Evolutionary conservation across 1,284 basidiomycete species (phyloP).

Genomic region (Ustilago vetiveriae): DNA sequence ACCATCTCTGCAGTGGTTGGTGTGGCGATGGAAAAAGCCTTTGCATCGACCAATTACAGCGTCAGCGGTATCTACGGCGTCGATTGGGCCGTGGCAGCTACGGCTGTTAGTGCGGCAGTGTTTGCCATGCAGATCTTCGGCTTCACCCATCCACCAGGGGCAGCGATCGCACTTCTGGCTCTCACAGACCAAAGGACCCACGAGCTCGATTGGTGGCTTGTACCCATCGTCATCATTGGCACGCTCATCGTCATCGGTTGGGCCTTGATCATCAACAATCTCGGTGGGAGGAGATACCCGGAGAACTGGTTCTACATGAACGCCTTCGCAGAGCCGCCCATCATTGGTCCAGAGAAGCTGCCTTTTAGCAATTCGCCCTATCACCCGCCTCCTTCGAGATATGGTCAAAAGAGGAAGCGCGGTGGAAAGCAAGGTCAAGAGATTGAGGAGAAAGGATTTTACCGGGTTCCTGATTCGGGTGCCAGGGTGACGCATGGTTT

Average conservation of each 20-base stretch:
- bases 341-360: slow-evolving; percentile 39
- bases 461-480: slow-evolving; percentile 24
- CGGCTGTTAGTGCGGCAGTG: slow-evolving; percentile 33
- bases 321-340: slow-evolving; percentile 30
- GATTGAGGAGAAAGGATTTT: slow-evolving; percentile 24
- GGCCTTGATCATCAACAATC: slow-evolving; percentile 61
- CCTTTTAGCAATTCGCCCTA: slow-evolving; percentile 24
- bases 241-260: slow-evolving; percentile 54
- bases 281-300: slow-evolving; percentile 38
- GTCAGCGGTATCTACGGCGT: slow-evolving; percentile 37
- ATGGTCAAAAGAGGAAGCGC: slow-evolving; percentile 8
- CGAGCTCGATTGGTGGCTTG: slow-evolving; percentile 38
- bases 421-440: not conserved
- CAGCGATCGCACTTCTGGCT: slow-evolving; percentile 49
- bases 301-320: slow-evolving; percentile 43
- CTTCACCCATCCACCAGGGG: slow-evolving; percentile 58
- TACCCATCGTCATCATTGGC: slow-evolving; percentile 34
- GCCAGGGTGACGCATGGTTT: slow-evolving; percentile 11
- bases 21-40: slow-evolving; percentile 49
- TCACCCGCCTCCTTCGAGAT: slow-evolving; percentile 5
- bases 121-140: slow-evolving; percentile 58
- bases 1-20: slow-evolving; percentile 51
- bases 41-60: slow-evolving; percentile 35
- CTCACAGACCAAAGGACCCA: slow-evolving; percentile 41
- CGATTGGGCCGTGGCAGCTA: slow-evolving; percentile 49